Base-by-base conservation (phyloP, 768 basidiomycete genomes). In the Lentinula aciculospora region DNA sequence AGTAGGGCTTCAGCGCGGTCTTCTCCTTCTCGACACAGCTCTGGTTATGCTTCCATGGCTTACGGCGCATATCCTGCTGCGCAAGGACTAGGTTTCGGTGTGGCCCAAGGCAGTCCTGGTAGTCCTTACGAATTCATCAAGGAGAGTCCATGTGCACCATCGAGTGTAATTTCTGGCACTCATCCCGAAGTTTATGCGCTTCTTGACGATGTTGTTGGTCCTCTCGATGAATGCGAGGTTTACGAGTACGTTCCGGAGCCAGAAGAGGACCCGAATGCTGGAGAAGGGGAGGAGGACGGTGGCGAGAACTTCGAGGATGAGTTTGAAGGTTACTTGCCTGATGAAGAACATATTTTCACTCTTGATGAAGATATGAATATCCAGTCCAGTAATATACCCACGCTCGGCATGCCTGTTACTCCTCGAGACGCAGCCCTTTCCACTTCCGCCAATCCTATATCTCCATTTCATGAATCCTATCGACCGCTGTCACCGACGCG, bases 161-260 rank as follows among this genome's bases (percentile, higher is more conserved):
- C 90, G 12, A 79, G 81, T 58, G 87, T 88, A 63, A 80, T 89
- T 57, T 82, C 88, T 0, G 89, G 90, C 61, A 94, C 92, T 15
- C 92, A 97, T 71, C 93, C 96, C 1, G 82, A 88, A 50, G 78
- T 98, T 27, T 94, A 90, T 71, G 87, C 88, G 58, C 81, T 90
- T 57, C 82, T 99, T 45, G 87, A 94, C 79, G 88, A 94, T 44
- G 89, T 91, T 66, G 91, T 99, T 63, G 88, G 89, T 23, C 54
- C 40, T 29, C 80, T 99, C 23, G 74, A 83, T 39, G 94, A 98
- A 60, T 97, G 93, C 76, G 95, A 98, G 68, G 94, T 98, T 58
- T 99, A 88, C 73, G 90, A 92, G 2, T 99, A 94, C 76, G 81
- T 83, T 39, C 97, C 96, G 47, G 93, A 96, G 71, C 85, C 89